phyloP scores from a whole-genome alignment of 2,329 filamentous ascomycete genomes.

The Sarocladium kiliense region DNA sequence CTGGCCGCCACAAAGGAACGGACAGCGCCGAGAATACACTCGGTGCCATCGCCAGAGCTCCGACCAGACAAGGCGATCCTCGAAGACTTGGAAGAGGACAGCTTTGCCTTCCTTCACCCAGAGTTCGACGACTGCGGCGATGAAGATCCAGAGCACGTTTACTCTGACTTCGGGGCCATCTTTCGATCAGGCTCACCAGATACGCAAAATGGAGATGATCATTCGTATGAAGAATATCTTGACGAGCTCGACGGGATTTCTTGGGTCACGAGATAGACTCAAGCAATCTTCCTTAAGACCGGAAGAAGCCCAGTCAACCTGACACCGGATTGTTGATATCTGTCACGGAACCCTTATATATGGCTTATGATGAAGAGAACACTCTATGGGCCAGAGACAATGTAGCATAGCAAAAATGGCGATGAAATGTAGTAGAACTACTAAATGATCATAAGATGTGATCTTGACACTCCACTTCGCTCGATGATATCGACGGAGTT shows the following conservation, averaged over 20 bases:
- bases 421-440: no score
- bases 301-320: no score
- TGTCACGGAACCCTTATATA: no score
- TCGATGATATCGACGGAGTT: no score
- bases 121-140: conserved; percentile 41
- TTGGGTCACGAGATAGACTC: conserved; percentile 27
- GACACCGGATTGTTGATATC: no score
- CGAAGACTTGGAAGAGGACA: conserved; percentile 38
- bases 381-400: no score
- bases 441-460: no score
- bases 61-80: conserved; percentile 17
- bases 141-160: conserved; percentile 46
- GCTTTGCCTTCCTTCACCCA: conserved; percentile 42
- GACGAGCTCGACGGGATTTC: conserved; percentile 52
- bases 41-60: conserved; percentile 30
- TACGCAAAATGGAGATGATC: conserved; percentile 26
- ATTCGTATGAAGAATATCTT: conserved; percentile 49
- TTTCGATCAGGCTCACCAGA: conserved; percentile 31
- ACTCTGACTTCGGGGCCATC: conserved; percentile 49
- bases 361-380: no score
- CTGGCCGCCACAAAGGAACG: conserved; percentile 20
- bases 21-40: conserved; percentile 24
- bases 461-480: no score
- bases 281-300: neutral
- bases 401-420: no score